Evolutionary conservation across 257 asterid genomes (phyloP), one percentile per base, ranked within the genome.

Genomic region (Echites panduratus): DNA sequence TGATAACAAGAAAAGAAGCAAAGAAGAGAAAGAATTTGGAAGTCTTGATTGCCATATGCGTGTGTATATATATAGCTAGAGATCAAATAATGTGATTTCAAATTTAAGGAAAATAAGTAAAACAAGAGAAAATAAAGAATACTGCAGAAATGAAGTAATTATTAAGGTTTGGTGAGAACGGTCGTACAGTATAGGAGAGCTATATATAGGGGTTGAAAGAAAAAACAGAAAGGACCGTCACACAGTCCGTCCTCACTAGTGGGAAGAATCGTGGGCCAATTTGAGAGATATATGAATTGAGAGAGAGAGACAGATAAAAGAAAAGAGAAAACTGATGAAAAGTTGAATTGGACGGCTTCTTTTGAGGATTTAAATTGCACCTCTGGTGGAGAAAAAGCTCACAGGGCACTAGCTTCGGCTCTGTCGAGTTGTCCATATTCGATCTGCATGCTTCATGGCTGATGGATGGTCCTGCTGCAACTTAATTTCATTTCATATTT

Each of bases 161-260:
- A 49, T 49, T n/a, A 4, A 49, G 22, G 66, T 44, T 24, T 68
- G 77, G 61, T 22, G 50, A 26, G n/a, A 61, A 47, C 57, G 49
- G 56, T 26, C 44, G 7, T 13, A 43, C 22, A 29, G 27, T 43
- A 20, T 43, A 20, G 32, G 6, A n/a, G 27, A 11, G 9, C 50
- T 68, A 68, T 68, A 44, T 68, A 68, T 45, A 68, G 72, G 57
- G 58, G 47, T 68, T 10, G 10, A 14, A 13, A 10, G 27, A 38
- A 19, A 10, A 61, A 11, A 16, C 14, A 8, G 16, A 10, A 27
- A n/a, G 32, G 50, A 66, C 22, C 13, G 14, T 9, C 10, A 43
- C 63, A 53, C 27, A 44, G 40, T 32, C 38, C 38, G 73, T 76
- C 83, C 85, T 26, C 74, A 41, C 19, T 44, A 45, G 61, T 48